phyloP scores from a whole-genome alignment of 306 rosid species.

The Cicer yamashitae region DNA sequence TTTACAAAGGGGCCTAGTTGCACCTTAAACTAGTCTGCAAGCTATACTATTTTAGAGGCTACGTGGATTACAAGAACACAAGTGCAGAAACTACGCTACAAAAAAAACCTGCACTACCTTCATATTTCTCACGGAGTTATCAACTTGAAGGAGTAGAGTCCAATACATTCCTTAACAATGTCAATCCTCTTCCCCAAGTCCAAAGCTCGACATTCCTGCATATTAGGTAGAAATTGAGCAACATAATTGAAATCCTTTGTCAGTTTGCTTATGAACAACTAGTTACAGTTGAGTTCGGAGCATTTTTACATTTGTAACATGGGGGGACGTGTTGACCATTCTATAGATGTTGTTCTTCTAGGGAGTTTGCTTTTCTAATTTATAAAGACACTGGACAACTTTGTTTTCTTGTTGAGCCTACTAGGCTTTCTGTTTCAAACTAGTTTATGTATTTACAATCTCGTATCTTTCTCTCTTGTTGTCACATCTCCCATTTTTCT shows the following conservation, averaged over 20 bases:
- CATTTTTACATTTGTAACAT: conserved; percentile 2
- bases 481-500: conserved; percentile 12
- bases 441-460: conserved; percentile 17
- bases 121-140: background rate
- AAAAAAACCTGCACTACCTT: background rate
- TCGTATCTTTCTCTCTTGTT: conserved; percentile 1
- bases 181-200: background rate
- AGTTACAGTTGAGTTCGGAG: background rate
- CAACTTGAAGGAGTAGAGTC: conserved; percentile 13
- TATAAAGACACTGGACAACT: background rate
- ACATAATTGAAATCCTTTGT: conserved; percentile 9
- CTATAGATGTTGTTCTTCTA: background rate
- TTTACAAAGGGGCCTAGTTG: background rate
- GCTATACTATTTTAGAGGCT: background rate
- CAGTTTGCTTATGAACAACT: conserved; percentile 11
- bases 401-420: background rate
- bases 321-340: background rate
- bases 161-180: conserved; percentile 7
- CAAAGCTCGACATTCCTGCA: conserved; percentile 6
- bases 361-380: background rate
- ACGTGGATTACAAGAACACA: conserved; percentile 5
- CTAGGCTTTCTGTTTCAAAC: background rate
- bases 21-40: background rate
- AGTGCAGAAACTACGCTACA: background rate
- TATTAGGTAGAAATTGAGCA: conserved; percentile 24